A percentile compares a stretch with the other conserved stretches of the same genome.
Conservation (phyloP, 2,329 filamentous ascomycete species). For the Alternaria burnsii region DNA sequence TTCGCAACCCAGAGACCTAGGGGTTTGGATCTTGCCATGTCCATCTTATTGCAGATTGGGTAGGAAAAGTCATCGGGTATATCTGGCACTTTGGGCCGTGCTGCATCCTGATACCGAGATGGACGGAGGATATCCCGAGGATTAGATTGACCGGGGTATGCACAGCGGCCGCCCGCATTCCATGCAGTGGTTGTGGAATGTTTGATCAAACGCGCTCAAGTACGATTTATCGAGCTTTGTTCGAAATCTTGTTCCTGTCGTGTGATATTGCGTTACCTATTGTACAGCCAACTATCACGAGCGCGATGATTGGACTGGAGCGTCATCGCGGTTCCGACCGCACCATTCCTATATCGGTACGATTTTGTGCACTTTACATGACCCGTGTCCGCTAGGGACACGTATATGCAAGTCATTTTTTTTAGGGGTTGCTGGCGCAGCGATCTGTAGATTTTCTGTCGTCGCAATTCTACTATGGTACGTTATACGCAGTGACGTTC, state of each 20-base stretch:
- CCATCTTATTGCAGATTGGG: background rate
- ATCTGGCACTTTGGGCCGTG: background rate
- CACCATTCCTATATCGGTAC: background rate
- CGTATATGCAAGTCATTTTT: no score
- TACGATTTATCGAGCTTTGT: no score
- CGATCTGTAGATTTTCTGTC: background rate
- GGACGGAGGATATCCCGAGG: background rate
- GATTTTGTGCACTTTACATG: no score
- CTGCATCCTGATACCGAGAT: background rate
- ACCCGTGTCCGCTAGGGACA: no score
- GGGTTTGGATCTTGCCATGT: background rate
- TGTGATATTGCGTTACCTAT: background rate
- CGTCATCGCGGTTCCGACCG: background rate
- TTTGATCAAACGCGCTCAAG: no score
- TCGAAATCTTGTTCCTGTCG: background rate
- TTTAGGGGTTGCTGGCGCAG: background rate
- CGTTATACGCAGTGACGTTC: background rate
- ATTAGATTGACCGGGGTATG: rapidly evolving
- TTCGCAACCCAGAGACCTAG: background rate
- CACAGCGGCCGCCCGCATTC: background rate
- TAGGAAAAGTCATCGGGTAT: background rate
- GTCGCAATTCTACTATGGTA: background rate
- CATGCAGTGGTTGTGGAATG: background rate
- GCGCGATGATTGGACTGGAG: background rate
- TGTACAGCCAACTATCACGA: background rate